A percentile compares a stretch with the other conserved stretches of the same genome.
These are phyloP conservation scores for Hysterium pulicare DNA, from an alignment of 2,329 filamentous ascomycete species.

Conservation along the genomic window DNA sequence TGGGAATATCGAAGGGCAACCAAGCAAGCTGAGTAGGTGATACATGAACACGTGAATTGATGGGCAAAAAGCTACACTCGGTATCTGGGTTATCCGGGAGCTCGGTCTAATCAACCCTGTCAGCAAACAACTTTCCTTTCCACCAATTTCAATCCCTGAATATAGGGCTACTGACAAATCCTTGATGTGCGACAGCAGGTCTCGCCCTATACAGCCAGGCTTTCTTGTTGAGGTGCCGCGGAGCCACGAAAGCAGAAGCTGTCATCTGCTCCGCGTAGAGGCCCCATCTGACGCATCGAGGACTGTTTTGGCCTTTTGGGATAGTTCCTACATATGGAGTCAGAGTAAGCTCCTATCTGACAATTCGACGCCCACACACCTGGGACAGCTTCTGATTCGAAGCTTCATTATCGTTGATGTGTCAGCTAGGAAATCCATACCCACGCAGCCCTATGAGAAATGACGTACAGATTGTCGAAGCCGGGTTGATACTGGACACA, in stretches of 20 bases:
- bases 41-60: slow-evolving; percentile 35
- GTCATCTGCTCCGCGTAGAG: slow-evolving; percentile 39
- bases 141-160: not conserved
- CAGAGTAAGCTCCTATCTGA: slow-evolving; percentile 9
- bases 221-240: slow-evolving; percentile 35
- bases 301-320: slow-evolving; percentile 46
- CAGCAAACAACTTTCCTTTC: slow-evolving; percentile 16
- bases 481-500: slow-evolving; percentile 51
- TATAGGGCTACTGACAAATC: slow-evolving; percentile 29
- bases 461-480: slow-evolving; percentile 49
- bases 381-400: slow-evolving; percentile 47
- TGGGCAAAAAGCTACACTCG: slow-evolving; percentile 33
- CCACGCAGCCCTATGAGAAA: slow-evolving; percentile 9
- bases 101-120: slow-evolving; percentile 25
- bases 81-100: slow-evolving; percentile 35
- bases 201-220: slow-evolving; percentile 34
- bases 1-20: slow-evolving; percentile 35
- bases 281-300: slow-evolving; percentile 32
- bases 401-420: slow-evolving; percentile 17
- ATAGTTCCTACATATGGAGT: slow-evolving; percentile 34
- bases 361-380: slow-evolving; percentile 17
- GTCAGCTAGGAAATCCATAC: slow-evolving; percentile 20
- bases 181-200: slow-evolving; percentile 37
- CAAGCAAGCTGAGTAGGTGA: slow-evolving; percentile 37
- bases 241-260: slow-evolving; percentile 32